Percentiles rank a stretch among this genome's conserved stretches.
phyloP scores from a whole-genome alignment of 805 yeast species.

The Priceomyces medius region DNA sequence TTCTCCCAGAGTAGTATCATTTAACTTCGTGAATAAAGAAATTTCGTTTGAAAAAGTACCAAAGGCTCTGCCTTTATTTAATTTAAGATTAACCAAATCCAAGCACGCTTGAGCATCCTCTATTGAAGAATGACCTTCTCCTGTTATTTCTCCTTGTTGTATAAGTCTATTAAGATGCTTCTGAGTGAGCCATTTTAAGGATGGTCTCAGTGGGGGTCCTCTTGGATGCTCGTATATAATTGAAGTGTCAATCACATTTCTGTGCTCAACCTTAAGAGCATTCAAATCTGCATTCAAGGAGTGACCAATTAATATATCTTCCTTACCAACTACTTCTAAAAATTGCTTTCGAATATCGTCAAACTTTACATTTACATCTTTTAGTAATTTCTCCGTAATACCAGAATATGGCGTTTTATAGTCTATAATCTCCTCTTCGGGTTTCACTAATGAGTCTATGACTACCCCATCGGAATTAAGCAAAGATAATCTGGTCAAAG shows the following conservation, averaged over 20 bases:
- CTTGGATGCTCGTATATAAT: constrained; percentile 72
- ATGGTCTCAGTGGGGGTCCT: constrained; percentile 80
- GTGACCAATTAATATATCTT: constrained; percentile 82
- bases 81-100: constrained; percentile 68
- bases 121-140: constrained; percentile 72
- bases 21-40: constrained; percentile 22
- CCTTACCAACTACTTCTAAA: constrained; percentile 43
- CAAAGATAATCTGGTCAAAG: constrained; percentile 73
- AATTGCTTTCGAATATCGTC: constrained; percentile 66
- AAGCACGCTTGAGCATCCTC: constrained; percentile 84
- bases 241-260: constrained; percentile 77
- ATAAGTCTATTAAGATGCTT: constrained; percentile 56
- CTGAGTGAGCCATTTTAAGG: constrained; percentile 67
- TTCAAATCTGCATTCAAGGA: constrained; percentile 81
- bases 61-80: constrained; percentile 61
- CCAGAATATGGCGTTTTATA: constrained; percentile 87
- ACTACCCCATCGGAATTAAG: constrained; percentile 62
- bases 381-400: constrained; percentile 68
- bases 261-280: constrained; percentile 71
- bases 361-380: constrained; percentile 60
- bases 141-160: constrained; percentile 59
- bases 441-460: constrained; percentile 76
- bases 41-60: constrained; percentile 46
- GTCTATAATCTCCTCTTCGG: constrained; percentile 69
- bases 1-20: constrained; percentile 3